Evolutionary conservation across 116 monocot genomes (phyloP), one percentile per base, ranked within the genome.

Genomic region (Zostera marina): DNA sequence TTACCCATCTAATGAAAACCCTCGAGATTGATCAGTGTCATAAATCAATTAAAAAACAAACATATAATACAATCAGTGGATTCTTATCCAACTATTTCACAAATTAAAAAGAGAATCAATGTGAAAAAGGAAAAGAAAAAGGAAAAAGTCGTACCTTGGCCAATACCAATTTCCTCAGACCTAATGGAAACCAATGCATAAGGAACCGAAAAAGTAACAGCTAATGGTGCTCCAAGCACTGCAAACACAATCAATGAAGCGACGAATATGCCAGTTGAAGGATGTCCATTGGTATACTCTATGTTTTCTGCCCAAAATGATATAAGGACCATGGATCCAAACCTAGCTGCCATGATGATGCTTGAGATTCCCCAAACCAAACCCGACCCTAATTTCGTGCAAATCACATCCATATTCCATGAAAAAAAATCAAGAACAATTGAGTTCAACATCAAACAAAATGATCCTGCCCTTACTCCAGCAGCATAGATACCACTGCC

Each of bases 371-470:
- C 75, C 88, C 85, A 88, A 2, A 88, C 81, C 0, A 79, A 4
- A n/a, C 73, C 71, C 41, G 84, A 52, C 2, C 66, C 77, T 40
- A 81, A 19, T 55, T 59, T 71, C 39, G 63, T 58, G 51, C 94
- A 88, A 64, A 88, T 54, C 8, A 81, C 81, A n/a, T 79, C 84
- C 12, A 94, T 69, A 42, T 84, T 12, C 42, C 88, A 77, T 0
- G 85, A 84, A 53, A 61, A 73, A n/a, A 72, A 7, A 44, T 56
- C 72, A 23, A 94, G 77, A 52, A 94, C 72, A 41, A 94, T 52
- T 83, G 88, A 94, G 70, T 88, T 94, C 24, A 88, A 26, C 13
- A 94, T 74, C 59, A 94, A 54, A 66, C 84, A 82, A 22, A 84
- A 66, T 56, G 94, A 81, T 9, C 88, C 88, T 17, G 69, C 63